phyloP scores from a whole-genome alignment of 805 yeast genomes.

The Lachancea sp. region DNA sequence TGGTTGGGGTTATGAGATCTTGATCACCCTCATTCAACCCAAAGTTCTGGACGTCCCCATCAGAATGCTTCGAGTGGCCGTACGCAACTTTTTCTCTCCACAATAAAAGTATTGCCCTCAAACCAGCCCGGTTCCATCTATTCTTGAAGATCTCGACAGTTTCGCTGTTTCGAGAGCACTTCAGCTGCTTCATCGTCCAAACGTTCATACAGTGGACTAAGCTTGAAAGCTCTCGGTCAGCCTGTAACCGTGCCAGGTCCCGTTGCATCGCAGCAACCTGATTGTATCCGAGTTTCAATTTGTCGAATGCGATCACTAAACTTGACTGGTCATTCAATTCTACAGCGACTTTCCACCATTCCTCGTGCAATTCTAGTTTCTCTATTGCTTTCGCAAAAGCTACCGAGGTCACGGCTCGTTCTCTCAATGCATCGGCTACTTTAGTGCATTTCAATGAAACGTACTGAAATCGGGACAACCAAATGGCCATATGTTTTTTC shows the following conservation, averaged over 20 bases:
- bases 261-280: conserved; percentile 15
- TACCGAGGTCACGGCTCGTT: background rate
- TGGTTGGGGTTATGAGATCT: conserved; percentile 17
- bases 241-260: background rate
- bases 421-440: conserved; percentile 8
- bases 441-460: conserved; percentile 9
- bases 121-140: conserved; percentile 38
- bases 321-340: conserved; percentile 22
- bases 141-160: conserved; percentile 28
- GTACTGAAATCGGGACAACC: conserved; percentile 11
- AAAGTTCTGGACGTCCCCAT: background rate
- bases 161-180: conserved; percentile 32
- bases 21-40: conserved; percentile 13
- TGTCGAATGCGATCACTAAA: conserved; percentile 20
- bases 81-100: conserved; percentile 28
- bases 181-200: conserved; percentile 33
- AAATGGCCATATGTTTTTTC: conserved; percentile 5
- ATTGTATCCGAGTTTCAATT: conserved; percentile 17
- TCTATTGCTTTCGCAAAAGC: background rate
- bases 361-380: background rate
- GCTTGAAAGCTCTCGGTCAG: conserved; percentile 22
- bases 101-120: conserved; percentile 32
- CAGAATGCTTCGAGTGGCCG: background rate
- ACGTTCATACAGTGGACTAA: conserved; percentile 24
- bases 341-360: conserved; percentile 13